phyloP scores from a whole-genome alignment of 805 yeast species.

The Yarrowia porcina region DNA sequence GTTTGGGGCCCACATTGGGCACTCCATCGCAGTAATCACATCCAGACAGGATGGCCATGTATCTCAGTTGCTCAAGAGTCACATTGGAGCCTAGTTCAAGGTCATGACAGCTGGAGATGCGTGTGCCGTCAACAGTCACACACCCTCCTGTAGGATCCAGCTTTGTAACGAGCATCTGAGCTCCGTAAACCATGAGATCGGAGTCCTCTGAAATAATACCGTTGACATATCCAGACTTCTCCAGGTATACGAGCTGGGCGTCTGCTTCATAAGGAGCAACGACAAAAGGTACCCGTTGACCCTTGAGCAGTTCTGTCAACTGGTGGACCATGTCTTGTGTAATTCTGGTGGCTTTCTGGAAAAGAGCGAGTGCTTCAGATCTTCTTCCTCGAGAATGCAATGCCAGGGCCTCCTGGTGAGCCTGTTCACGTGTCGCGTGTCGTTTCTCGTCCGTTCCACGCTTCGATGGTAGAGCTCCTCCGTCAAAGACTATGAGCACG shows the following conservation, averaged over 20 bases:
- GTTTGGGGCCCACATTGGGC: slow-evolving; percentile 72
- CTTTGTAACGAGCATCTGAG: slow-evolving; percentile 71
- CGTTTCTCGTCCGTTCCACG: slow-evolving; percentile 68
- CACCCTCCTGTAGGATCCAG: slow-evolving; percentile 68
- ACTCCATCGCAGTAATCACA: slow-evolving; percentile 94
- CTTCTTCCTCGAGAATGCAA: slow-evolving; percentile 49
- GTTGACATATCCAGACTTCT: slow-evolving; percentile 66
- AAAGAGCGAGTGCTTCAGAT: slow-evolving; percentile 62
- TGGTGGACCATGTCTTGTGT: slow-evolving; percentile 90
- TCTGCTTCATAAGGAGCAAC: slow-evolving; percentile 99
- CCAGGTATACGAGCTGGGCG: slow-evolving; percentile 90
- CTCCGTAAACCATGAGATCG: slow-evolving; percentile 87
- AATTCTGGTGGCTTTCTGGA: slow-evolving; percentile 76
- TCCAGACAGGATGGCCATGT: slow-evolving; percentile 86
- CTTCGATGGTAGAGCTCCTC: slow-evolving; percentile 80
- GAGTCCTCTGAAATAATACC: slow-evolving; percentile 94
- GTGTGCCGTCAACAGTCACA: slow-evolving; percentile 59
- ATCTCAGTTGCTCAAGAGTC: slow-evolving; percentile 57
- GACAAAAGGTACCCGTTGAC: slow-evolving; percentile 57
- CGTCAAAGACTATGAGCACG: slow-evolving; percentile 92
- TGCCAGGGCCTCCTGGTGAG: slow-evolving; percentile 53
- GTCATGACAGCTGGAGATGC: slow-evolving; percentile 49
- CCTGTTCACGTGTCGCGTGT: slow-evolving; percentile 52
- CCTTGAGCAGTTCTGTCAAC: slow-evolving; percentile 67
- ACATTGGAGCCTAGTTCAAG: slow-evolving; percentile 49